Evolutionary conservation across 2,329 filamentous ascomycete genomes (phyloP), one percentile per base, ranked within the genome.

Genomic region (Alternaria sp.): DNA sequence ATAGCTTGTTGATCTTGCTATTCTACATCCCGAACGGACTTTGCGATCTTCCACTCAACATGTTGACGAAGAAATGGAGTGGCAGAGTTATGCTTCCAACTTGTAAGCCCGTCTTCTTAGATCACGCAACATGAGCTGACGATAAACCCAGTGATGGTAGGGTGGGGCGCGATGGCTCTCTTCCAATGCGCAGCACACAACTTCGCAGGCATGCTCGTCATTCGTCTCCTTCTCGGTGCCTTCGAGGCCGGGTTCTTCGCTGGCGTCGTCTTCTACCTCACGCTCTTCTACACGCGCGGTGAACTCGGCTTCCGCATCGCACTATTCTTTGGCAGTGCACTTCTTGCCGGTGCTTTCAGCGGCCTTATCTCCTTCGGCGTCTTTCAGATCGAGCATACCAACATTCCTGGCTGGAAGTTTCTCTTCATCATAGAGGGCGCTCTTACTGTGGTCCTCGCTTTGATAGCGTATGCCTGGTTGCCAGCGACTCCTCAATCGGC

Each of bases 191-290:
- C 82, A 0, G 81, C 84, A 4, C 82, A 80, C 28, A 81, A 76
- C 56, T 88, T 87, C 47, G 81, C 78, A 1, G 81, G 82, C 0
- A 80, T 87, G 5, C 73, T 88, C 9, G 81, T 82, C 0, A 78
- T 86, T 0, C 81, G 86, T 3, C 81, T 88, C n/a, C 70, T 87
- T 14, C 75, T 87, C 6, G 79, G 85, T 23, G 71, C 76, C 6
- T 77, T 73, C 21, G 87, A 88, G 73, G 86, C 85, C 0, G 86
- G 84, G 0, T 88, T 87, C 75, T 87, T 86, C 62, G 83, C 85
- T 5, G 81, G 84, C 0, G 82, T 84, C 14, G 85, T 87, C 3
- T 87, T 86, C 73, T 88, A 85, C 65, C 72, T 85, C 8, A 84
- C 86, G 0, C 79, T 86, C 0, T 87, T 88, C 46, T 84, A 85